Evolutionary conservation across 495 filamentous ascomycete species (phyloP).

Genomic region (Oleoguttula mirabilis): DNA sequence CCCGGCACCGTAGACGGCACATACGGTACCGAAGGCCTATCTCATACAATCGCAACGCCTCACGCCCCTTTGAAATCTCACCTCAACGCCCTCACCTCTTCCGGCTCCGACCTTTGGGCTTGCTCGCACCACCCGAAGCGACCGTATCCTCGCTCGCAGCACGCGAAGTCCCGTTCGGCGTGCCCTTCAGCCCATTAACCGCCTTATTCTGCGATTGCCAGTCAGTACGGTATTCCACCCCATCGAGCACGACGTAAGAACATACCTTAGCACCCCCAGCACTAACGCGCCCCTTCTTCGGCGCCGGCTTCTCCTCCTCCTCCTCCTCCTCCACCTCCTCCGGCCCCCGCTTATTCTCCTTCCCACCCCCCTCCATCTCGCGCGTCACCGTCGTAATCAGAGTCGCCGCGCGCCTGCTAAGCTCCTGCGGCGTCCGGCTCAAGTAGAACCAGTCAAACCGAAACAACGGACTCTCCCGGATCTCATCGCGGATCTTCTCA

Average conservation of each 20-base stretch:
- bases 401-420: constrained; percentile 83
- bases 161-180: constrained; percentile 44
- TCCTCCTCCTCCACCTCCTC: constrained; percentile 61
- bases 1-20: too few relatives aligned
- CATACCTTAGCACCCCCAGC: constrained; percentile 24
- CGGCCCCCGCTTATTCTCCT: constrained; percentile 65
- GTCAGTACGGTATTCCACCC: constrained; percentile 1
- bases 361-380: constrained; percentile 59
- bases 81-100: constrained; percentile 8
- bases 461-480: constrained; percentile 89
- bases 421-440: constrained; percentile 82
- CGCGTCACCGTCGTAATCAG: constrained; percentile 84
- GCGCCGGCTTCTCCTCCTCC: constrained; percentile 59
- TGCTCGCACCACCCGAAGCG: constrained; percentile 38
- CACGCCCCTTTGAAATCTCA: too few relatives aligned
- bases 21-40: too few relatives aligned
- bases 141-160: constrained; percentile 41
- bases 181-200: constrained; percentile 44
- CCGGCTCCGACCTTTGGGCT: constrained; percentile 36
- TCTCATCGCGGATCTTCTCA: constrained; percentile 39
- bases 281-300: constrained; percentile 85
- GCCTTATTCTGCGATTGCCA: constrained; percentile 43
- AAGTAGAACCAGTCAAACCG: constrained; percentile 99
- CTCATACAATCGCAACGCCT: too few relatives aligned
- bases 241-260: not conserved